These are phyloP conservation scores for Candida corydali DNA, from an alignment of 805 yeast species.

Conservation along the genomic window DNA sequence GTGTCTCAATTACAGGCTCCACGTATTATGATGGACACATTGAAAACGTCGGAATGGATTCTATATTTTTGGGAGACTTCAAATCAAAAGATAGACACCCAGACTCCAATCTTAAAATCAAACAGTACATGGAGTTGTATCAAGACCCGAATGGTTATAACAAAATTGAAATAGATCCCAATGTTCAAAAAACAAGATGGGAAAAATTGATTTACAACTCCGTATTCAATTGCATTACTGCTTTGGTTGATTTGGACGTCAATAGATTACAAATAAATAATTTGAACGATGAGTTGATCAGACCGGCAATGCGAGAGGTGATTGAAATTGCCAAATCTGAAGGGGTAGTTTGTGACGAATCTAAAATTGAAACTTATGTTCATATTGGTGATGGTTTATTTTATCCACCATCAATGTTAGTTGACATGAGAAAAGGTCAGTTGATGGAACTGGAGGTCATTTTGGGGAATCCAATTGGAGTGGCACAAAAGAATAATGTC, in stretches of 20 bases:
- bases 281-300: conserved; percentile 25
- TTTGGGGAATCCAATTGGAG: conserved; percentile 34
- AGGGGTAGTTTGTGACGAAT: conserved; percentile 49
- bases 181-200: conserved; percentile 35
- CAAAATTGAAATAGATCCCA: conserved; percentile 21
- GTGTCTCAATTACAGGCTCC: conserved; percentile 34
- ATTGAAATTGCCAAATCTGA: conserved; percentile 64
- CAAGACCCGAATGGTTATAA: conserved; percentile 24
- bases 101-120: conserved; percentile 10
- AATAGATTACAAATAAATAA: conserved; percentile 32
- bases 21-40: conserved; percentile 22
- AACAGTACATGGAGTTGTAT: conserved; percentile 24
- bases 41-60: conserved; percentile 18
- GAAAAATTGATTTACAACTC: conserved; percentile 35
- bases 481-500: conserved; percentile 37
- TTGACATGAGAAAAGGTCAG: conserved; percentile 34
- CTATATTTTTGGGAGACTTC: conserved; percentile 20
- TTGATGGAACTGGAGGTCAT: conserved; percentile 38
- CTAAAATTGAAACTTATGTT: conserved; percentile 43
- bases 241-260: conserved; percentile 31
- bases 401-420: conserved; percentile 40
- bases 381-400: conserved; percentile 46
- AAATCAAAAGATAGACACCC: conserved; percentile 13
- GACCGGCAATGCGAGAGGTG: conserved; percentile 68
- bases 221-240: conserved; percentile 31